A percentile compares a stretch with the other conserved stretches of the same genome.
phyloP scores from a whole-genome alignment of 805 yeast species.

The Schizosaccharomyces octosporus region DNA sequence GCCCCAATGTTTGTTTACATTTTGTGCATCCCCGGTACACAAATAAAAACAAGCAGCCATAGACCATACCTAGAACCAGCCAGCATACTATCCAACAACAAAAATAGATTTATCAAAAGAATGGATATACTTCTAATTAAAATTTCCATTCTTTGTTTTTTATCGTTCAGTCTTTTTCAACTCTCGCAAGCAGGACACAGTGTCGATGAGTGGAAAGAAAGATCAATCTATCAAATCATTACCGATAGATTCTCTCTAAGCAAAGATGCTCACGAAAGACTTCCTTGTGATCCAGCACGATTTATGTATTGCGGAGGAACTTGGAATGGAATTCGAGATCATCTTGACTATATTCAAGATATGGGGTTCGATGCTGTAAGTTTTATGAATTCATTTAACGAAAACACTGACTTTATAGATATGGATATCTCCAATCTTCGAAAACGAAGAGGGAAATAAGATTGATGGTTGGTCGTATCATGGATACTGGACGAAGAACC shows the following conservation, averaged over 20 bases:
- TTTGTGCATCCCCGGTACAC: too few relatives aligned
- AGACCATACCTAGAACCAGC: too few relatives aligned
- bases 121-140: background rate
- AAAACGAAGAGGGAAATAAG: conserved; percentile 3
- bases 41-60: too few relatives aligned
- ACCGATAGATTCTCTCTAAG: conserved; percentile 4
- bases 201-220: background rate
- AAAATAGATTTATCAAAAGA: background rate
- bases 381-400: background rate
- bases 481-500: conserved; percentile 2
- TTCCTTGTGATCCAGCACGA: background rate
- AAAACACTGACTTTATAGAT: background rate
- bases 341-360: conserved; percentile 4
- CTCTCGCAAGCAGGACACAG: background rate
- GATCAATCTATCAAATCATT: conserved; percentile 2
- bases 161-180: background rate
- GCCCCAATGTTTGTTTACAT: too few relatives aligned
- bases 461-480: conserved; percentile 2
- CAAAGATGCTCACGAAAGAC: background rate
- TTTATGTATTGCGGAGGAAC: conserved; percentile 4
- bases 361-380: conserved; percentile 5
- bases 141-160: background rate
- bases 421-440: conserved; percentile 4
- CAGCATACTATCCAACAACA: too few relatives aligned
- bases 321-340: conserved; percentile 2